Evolutionary conservation across 208 protist species (phyloP), one percentile per base, ranked within the genome.

Genomic region (Acanthamoeba triangularis): DNA sequence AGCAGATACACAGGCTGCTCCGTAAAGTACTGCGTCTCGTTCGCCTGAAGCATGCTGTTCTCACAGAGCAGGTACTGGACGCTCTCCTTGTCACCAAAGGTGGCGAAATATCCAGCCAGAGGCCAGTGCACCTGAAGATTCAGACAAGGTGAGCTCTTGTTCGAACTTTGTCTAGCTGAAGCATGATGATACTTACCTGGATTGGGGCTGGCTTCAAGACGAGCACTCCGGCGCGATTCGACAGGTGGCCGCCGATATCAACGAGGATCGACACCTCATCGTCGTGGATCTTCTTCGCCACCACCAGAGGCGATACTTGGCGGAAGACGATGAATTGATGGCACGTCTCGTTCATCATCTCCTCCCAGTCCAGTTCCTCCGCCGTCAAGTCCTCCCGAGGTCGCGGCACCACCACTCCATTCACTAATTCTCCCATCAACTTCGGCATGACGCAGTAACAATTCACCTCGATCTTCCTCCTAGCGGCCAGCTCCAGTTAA

Each of bases 331-430:
- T 44, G 23, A 78, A 78, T 0, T 78, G 10, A 25, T 78, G 33
- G 69, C 69, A 78, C 69, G 37, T 44, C 37, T 78, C 69, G 33
- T 47, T 78, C 69, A 78, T 78, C 37, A 78, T 78, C 33, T 44
- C 69, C 20, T 78, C 69, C 69, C 69, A 78, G 4, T 78, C 33
- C 4, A 35, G 30, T 25, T 78, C 30, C 69, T 35, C 25, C 59
- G 25, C 20, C 25, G 16, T n/a, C 23, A 65, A 30, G 65, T 74
- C 65, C 11, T 41, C 30, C 13, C 30, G 23, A n/a, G 3, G 3
- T 74, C 41, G 41, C 41, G 41, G 41, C 41, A 47, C 41, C 41
- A 47, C 41, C 41, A 11, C 41, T 47, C 41, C 41, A 47, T 47
- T 47, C 41, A 47, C 41, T 6, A 47, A 47, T 47, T 47, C 8